A percentile compares a stretch with the other conserved stretches of the same genome.
Evolutionary conservation across 2,329 filamentous ascomycete genomes (phyloP).

Genomic region (Thelonectria discophora): DNA sequence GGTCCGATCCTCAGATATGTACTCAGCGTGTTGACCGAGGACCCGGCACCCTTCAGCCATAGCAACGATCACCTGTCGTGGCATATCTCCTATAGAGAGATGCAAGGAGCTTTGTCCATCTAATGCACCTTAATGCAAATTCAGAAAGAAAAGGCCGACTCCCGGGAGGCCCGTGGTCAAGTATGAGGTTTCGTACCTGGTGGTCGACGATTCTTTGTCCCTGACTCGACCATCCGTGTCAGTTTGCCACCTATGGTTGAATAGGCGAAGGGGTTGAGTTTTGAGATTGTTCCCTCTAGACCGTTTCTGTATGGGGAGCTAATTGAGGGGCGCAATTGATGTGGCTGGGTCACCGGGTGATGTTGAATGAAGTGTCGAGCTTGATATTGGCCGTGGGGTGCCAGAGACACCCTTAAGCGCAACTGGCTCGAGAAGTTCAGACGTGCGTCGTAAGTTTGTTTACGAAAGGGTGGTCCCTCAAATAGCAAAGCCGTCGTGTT

Average conservation of each 20-base stretch:
- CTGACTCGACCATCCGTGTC: constrained; percentile 28
- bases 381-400: not conserved
- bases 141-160: constrained; percentile 35
- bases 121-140: not conserved
- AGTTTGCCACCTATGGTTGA: constrained; percentile 26
- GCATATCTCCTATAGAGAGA: constrained; percentile 22
- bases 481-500: constrained; percentile 61
- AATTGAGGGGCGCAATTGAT: not conserved
- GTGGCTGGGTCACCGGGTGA: constrained; percentile 1
- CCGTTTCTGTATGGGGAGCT: constrained; percentile 3
- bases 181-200: constrained; percentile 19
- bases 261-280: constrained; percentile 10
- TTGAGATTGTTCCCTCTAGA: constrained; percentile 25
- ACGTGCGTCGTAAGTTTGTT: constrained; percentile 3
- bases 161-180: constrained; percentile 12
- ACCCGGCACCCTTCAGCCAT: not conserved
- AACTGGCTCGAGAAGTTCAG: not conserved
- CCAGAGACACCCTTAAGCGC: not conserved
- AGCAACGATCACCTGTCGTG: constrained; percentile 25
- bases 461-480: constrained; percentile 39
- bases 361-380: not conserved
- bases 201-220: constrained; percentile 25
- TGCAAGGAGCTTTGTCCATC: constrained; percentile 34
- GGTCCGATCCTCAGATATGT: constrained; percentile 27
- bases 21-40: not conserved